Evolutionary conservation across 768 basidiomycete species (phyloP).

Genomic region (Lentinula guzmanii): DNA sequence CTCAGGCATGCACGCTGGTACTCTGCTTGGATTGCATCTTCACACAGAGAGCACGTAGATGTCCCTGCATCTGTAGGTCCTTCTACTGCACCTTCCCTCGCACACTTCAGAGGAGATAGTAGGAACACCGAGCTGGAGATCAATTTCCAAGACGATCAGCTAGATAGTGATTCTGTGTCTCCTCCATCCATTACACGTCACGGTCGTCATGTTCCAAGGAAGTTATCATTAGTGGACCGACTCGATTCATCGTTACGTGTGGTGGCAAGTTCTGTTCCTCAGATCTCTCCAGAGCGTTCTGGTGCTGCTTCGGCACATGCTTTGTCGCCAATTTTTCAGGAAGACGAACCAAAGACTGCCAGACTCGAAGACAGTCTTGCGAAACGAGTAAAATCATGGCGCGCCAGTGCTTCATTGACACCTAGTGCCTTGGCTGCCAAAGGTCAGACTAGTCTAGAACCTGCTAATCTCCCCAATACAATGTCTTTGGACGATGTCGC

Average conservation of each 20-base stretch:
- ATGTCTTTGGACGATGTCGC: conserved; percentile 25
- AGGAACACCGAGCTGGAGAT: conserved; percentile 38
- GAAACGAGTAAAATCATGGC: conserved; percentile 60
- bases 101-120: conserved; percentile 52
- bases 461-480: conserved; percentile 44
- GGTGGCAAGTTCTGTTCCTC: conserved; percentile 23
- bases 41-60: conserved; percentile 37
- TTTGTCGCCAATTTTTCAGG: conserved; percentile 59
- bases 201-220: conserved; percentile 52
- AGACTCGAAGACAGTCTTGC: conserved; percentile 40
- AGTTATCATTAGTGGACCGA: conserved; percentile 65
- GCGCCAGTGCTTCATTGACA: conserved; percentile 46
- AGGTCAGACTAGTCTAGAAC: conserved; percentile 45
- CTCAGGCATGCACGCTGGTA: conserved; percentile 73
- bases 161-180: conserved; percentile 22
- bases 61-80: conserved; percentile 30
- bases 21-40: conserved; percentile 57
- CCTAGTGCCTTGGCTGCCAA: conserved; percentile 41
- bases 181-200: conserved; percentile 23
- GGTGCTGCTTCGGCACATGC: conserved; percentile 20
- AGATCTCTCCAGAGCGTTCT: conserved; percentile 18
- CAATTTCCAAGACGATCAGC: conserved; percentile 30
- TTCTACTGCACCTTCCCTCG: conserved; percentile 35
- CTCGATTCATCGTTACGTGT: conserved; percentile 41
- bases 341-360: conserved; percentile 49